These are phyloP conservation scores for Pterula multifida DNA, from an alignment of 1,284 basidiomycete genomes.

Conservation along the genomic window DNA sequence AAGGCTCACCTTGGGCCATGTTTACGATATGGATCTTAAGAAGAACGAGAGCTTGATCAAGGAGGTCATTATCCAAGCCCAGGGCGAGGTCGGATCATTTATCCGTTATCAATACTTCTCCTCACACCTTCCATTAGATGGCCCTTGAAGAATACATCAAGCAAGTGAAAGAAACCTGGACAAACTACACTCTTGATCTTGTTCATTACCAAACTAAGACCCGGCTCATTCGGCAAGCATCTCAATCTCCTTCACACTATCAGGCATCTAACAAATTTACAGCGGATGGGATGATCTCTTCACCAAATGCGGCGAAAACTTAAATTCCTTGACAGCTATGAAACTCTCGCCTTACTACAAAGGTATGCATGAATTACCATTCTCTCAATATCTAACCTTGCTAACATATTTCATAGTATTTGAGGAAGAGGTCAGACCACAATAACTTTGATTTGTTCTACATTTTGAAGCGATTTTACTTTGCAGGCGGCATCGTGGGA, in stretches of 20 bases:
- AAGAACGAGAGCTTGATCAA: conserved; percentile 87
- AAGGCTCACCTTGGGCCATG: conserved; percentile 93
- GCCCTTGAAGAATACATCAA: conserved; percentile 90
- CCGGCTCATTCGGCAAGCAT: conserved; percentile 72
- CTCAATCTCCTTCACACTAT: conserved; percentile 1
- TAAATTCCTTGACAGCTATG: conserved; percentile 96
- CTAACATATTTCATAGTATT: conserved; percentile 46
- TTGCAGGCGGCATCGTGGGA: conserved; percentile 79
- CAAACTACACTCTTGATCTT: conserved; percentile 88
- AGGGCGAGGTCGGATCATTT: conserved; percentile 65
- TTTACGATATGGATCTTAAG: conserved; percentile 95
- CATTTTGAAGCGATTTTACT: conserved; percentile 11
- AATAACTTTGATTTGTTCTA: background rate
- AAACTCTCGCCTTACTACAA: conserved; percentile 95
- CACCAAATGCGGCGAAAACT: conserved; percentile 90
- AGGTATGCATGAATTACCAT: conserved; percentile 29
- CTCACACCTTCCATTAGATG: conserved; percentile 41
- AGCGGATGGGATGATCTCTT: conserved; percentile 98
- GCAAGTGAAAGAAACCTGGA: conserved; percentile 96
- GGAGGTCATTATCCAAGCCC: conserved; percentile 94
- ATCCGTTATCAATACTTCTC: background rate
- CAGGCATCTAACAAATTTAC: conserved; percentile 6
- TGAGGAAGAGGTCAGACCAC: conserved; percentile 65
- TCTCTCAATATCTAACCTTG: background rate
- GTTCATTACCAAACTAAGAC: conserved; percentile 99